These are phyloP conservation scores for Phycomyces blakesleeanus DNA, from an alignment of 192 early-diverging fungal species.

Conservation along the genomic window DNA sequence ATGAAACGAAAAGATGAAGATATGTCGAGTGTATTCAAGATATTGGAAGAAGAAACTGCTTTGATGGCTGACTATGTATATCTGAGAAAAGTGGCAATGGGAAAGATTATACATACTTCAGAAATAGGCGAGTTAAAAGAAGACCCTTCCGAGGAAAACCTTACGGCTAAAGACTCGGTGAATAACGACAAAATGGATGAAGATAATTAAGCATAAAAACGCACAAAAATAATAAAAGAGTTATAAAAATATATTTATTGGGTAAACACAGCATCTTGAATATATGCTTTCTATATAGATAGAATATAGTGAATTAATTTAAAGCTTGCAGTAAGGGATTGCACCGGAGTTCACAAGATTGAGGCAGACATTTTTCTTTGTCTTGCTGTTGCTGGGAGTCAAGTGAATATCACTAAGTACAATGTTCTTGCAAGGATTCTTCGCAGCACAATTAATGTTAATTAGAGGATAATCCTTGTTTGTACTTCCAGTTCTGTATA, in stretches of 20 bases:
- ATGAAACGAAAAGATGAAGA: slow-evolving; percentile 19
- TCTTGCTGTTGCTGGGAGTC: neutral
- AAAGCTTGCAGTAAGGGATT: slow-evolving; percentile 5
- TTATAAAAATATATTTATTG: too few relatives aligned
- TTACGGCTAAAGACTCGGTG: too few relatives aligned
- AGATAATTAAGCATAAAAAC: too few relatives aligned
- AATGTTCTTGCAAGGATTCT: slow-evolving; percentile 14
- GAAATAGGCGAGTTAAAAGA: neutral
- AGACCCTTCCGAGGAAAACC: neutral
- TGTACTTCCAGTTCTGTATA: slow-evolving; percentile 3
- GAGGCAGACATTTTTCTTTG: slow-evolving; percentile 17
- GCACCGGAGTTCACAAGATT: slow-evolving; percentile 10
- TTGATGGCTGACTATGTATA: slow-evolving; percentile 18
- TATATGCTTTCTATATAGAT: too few relatives aligned
- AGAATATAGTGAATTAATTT: too few relatives aligned
- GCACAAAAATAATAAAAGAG: too few relatives aligned
- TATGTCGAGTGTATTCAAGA: slow-evolving; percentile 12
- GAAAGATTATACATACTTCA: neutral
- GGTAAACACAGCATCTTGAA: too few relatives aligned
- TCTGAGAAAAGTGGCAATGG: slow-evolving; percentile 18
- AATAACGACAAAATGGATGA: too few relatives aligned
- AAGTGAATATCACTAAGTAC: slow-evolving; percentile 14
- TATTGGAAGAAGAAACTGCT: slow-evolving; percentile 26
- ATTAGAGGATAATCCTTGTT: slow-evolving; percentile 7
- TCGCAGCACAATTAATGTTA: slow-evolving; percentile 10